phyloP scores from a whole-genome alignment of 2,329 filamentous ascomycete species.

The Paecilomyces formosus region DNA sequence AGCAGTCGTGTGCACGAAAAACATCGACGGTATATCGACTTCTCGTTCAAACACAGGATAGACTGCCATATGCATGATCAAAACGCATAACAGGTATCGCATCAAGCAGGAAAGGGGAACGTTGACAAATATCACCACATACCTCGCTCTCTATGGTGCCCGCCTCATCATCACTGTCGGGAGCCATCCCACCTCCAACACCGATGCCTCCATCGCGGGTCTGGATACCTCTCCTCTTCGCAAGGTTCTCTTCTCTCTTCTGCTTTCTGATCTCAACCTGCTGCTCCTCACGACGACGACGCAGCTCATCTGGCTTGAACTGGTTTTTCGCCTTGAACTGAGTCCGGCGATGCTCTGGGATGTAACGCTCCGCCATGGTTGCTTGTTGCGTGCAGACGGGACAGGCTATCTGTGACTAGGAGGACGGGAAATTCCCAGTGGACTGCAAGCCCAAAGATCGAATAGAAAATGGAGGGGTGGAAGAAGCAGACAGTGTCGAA shows the following conservation, averaged over 20 bases:
- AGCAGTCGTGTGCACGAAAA: background rate
- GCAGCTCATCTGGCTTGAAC: slow-evolving; percentile 98
- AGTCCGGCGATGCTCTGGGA: slow-evolving; percentile 96
- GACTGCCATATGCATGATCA: background rate
- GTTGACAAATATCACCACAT: slow-evolving; percentile 34
- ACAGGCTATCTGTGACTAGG: background rate
- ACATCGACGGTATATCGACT: background rate
- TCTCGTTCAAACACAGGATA: background rate
- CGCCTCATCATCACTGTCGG: slow-evolving; percentile 96
- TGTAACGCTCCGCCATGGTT: slow-evolving; percentile 96
- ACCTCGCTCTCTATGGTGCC: slow-evolving; percentile 95
- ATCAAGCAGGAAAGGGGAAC: slow-evolving; percentile 8
- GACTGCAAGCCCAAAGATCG: slow-evolving; percentile 5
- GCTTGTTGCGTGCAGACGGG: slow-evolving; percentile 14
- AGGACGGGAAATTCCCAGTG: background rate
- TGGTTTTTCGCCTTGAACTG: slow-evolving; percentile 99
- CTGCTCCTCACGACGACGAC: slow-evolving; percentile 95
- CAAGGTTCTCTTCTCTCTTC: slow-evolving; percentile 97
- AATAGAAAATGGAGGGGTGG: slow-evolving; percentile 11
- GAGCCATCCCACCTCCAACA: slow-evolving; percentile 58
- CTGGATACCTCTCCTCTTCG: slow-evolving; percentile 92
- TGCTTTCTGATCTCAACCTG: slow-evolving; percentile 98
- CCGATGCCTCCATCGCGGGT: slow-evolving; percentile 61
- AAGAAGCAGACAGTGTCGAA: slow-evolving; percentile 4
- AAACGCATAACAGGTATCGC: slow-evolving; percentile 2